phyloP scores from a whole-genome alignment of 805 yeast species.

The Clavispora phyllophila region DNA sequence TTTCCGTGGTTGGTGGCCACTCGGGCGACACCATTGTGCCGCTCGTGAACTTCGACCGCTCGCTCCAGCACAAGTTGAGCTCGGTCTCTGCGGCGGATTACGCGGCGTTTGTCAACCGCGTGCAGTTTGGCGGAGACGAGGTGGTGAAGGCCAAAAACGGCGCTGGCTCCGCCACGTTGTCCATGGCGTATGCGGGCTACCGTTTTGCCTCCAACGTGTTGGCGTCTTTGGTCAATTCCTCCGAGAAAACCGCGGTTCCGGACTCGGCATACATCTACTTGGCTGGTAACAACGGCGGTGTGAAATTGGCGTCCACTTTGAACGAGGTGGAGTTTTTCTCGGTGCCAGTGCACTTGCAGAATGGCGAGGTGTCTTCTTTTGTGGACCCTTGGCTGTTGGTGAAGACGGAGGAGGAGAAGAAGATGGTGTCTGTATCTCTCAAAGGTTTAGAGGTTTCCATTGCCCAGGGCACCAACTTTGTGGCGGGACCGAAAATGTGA shows the following conservation, averaged over 20 bases:
- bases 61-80: conserved; percentile 15
- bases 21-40: conserved; percentile 46
- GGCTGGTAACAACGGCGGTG: conserved; percentile 49
- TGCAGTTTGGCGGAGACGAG: conserved; percentile 19
- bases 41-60: conserved; percentile 20
- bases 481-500: conserved; percentile 32
- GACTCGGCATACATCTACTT: conserved; percentile 52
- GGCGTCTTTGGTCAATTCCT: conserved; percentile 6
- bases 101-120: conserved; percentile 15
- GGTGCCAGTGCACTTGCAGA: conserved; percentile 41
- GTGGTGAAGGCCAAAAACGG: conserved; percentile 20
- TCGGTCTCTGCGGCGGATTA: conserved; percentile 14
- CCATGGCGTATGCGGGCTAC: conserved; percentile 21
- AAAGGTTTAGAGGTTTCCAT: conserved; percentile 36
- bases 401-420: conserved; percentile 26
- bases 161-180: conserved; percentile 18
- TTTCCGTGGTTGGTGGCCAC: conserved; percentile 43
- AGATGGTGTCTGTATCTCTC: conserved; percentile 32
- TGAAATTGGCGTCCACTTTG: conserved; percentile 31
- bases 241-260: conserved; percentile 18
- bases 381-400: conserved; percentile 32
- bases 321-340: conserved; percentile 43
- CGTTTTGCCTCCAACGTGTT: conserved; percentile 14
- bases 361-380: conserved; percentile 34
- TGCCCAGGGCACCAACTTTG: conserved; percentile 37